Evolutionary conservation across 2,329 filamentous ascomycete species (phyloP).

Genomic region (Clonostachys rhizophaga): DNA sequence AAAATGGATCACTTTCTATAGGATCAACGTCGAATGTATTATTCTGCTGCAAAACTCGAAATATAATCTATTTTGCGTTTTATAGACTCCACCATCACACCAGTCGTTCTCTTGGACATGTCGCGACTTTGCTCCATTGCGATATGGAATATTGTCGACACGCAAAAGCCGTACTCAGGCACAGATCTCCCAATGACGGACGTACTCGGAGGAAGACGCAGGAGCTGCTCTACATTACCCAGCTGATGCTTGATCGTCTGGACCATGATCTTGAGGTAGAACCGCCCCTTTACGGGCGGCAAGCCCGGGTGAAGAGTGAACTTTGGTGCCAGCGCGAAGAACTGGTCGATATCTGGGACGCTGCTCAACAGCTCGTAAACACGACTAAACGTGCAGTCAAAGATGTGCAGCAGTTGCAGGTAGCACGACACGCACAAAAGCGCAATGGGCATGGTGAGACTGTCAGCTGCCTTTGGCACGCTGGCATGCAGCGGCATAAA

Average conservation of each 20-base stretch:
- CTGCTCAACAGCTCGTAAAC: conserved; percentile 1
- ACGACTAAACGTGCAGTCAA: conserved; percentile 3
- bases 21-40: no score
- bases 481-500: conserved; percentile 3
- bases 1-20: no score
- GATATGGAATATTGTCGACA: no score
- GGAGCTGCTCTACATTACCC: conserved; percentile 2
- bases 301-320: conserved; percentile 4
- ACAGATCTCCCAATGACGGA: no score
- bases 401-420: conserved; percentile 6
- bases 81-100: no score
- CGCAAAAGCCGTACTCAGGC: no score
- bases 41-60: no score
- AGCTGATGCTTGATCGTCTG: conserved; percentile 3
- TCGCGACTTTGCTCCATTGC: no score
- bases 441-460: conserved; percentile 4
- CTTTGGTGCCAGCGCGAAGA: conserved; percentile 3
- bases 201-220: conserved; percentile 1
- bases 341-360: conserved; percentile 1
- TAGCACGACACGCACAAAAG: conserved; percentile 6
- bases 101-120: no score
- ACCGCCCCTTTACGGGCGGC: conserved; percentile 2
- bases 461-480: conserved; percentile 1
- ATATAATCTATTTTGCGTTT: no score
- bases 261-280: conserved; percentile 5